Evolutionary conservation across 139 green algal genomes (phyloP).

Genomic region (Picochlorum sp.): DNA sequence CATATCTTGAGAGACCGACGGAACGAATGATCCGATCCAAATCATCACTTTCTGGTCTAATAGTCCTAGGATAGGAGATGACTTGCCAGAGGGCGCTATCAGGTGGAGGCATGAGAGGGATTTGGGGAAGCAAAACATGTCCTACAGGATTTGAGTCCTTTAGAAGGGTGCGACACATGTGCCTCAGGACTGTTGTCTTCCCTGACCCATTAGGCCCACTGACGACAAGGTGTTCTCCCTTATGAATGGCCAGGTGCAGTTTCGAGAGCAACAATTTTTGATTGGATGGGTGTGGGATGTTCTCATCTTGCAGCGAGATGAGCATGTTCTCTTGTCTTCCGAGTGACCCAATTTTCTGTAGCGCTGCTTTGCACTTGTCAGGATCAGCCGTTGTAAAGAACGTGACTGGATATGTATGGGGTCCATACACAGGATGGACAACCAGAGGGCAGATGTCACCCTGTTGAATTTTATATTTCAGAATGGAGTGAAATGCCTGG

Average conservation of each 20-base stretch:
- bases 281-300: slow-evolving; percentile 7
- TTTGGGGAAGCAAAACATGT: too few relatives aligned
- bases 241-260: background rate
- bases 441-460: slow-evolving; percentile 33
- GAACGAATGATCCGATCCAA: slow-evolving; percentile 14
- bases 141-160: too few relatives aligned
- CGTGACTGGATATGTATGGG: slow-evolving; percentile 35
- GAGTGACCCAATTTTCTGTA: slow-evolving; percentile 2
- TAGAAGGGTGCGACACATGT: too few relatives aligned
- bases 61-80: slow-evolving; percentile 35
- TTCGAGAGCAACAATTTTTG: background rate
- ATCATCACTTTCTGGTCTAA: background rate
- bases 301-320: slow-evolving; percentile 10
- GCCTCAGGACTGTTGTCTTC: slow-evolving; percentile 37
- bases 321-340: background rate
- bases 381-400: slow-evolving; percentile 39
- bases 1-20: slow-evolving; percentile 33
- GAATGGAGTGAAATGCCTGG: slow-evolving; percentile 19
- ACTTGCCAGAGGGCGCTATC: slow-evolving; percentile 39
- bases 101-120: slow-evolving; percentile 35
- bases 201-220: slow-evolving; percentile 37
- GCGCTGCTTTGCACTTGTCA: slow-evolving; percentile 6
- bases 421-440: slow-evolving; percentile 28
- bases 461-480: slow-evolving; percentile 27
- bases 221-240: slow-evolving; percentile 20